A percentile compares a stretch with the other conserved stretches of the same genome.
Evolutionary conservation across 805 yeast species (phyloP).

Genomic region (Saccharomycopsis synnaedendra): DNA sequence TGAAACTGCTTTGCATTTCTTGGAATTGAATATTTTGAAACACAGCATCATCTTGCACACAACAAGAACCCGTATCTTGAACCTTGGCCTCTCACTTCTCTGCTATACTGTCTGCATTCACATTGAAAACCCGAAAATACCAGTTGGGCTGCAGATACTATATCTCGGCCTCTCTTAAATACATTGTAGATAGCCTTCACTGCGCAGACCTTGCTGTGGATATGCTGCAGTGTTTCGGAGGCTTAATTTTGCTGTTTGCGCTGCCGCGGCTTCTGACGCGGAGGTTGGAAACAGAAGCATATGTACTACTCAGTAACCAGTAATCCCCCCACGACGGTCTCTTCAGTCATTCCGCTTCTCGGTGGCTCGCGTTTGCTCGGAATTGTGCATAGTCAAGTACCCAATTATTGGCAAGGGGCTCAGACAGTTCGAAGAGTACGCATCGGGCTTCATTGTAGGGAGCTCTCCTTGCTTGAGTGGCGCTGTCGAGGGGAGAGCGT

Average conservation of each 20-base stretch:
- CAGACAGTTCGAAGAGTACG: conserved; percentile 43
- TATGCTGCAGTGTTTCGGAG: conserved; percentile 18
- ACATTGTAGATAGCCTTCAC: conserved; percentile 28
- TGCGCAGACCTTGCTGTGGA: conserved; percentile 21
- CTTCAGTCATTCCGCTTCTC: conserved; percentile 12
- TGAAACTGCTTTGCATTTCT: too few relatives aligned
- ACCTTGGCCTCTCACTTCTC: too few relatives aligned
- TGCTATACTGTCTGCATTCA: too few relatives aligned
- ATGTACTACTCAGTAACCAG: conserved; percentile 24
- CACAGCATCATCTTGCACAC: too few relatives aligned
- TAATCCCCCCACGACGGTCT: conserved; percentile 11
- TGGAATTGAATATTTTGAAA: too few relatives aligned
- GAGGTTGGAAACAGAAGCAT: conserved; percentile 41
- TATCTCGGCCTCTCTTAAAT: conserved; percentile 38
- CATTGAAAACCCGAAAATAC: too few relatives aligned
- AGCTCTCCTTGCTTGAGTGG: conserved; percentile 37
- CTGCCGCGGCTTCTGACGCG: conserved; percentile 43
- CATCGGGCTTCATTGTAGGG: conserved; percentile 42
- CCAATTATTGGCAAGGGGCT: conserved; percentile 58
- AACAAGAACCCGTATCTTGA: too few relatives aligned
- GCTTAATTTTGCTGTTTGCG: conserved; percentile 35
- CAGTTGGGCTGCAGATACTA: conserved; percentile 40
- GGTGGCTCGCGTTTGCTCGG: conserved; percentile 29
- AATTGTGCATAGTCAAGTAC: conserved; percentile 40
- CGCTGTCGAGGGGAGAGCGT: background rate